These are phyloP conservation scores for Tephrocybe sp. DNA, from an alignment of 768 basidiomycete species.

Conservation along the genomic window DNA sequence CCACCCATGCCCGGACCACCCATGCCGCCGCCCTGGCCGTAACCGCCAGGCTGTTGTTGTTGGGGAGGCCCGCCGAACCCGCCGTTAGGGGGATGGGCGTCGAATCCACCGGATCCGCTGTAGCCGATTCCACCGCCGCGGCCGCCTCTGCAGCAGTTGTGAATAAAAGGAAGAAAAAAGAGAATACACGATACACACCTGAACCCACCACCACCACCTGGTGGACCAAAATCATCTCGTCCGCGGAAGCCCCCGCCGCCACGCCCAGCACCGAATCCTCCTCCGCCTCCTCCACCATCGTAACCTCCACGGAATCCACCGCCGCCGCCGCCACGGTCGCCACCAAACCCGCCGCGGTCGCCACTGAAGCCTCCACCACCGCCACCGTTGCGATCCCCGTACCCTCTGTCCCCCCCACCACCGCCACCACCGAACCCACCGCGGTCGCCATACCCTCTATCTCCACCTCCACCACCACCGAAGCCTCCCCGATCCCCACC, in stretches of 20 bases:
- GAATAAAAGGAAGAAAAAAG: conserved; percentile 4
- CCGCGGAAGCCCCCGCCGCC: conserved; percentile 41
- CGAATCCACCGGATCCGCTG: conserved; percentile 55
- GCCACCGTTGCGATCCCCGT: conserved; percentile 38
- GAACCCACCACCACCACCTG: conserved; percentile 48
- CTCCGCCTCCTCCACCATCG: conserved; percentile 38
- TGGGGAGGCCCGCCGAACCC: neutral
- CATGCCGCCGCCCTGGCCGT: conserved; percentile 40
- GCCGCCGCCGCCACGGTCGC: conserved; percentile 45
- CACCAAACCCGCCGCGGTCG: conserved; percentile 44
- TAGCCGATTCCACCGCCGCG: conserved; percentile 77
- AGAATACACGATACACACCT: conserved; percentile 36
- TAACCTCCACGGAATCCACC: conserved; percentile 35
- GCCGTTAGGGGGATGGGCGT: conserved; percentile 32
- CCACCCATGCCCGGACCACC: conserved; percentile 48
- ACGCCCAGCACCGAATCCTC: conserved; percentile 42
- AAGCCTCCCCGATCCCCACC: conserved; percentile 33
- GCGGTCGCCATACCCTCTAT: conserved; percentile 38
- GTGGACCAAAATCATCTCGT: conserved; percentile 27
- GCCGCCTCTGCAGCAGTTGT: conserved; percentile 44
- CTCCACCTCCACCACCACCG: conserved; percentile 23
- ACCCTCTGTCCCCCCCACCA: conserved; percentile 30
- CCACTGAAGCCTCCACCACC: conserved; percentile 45
- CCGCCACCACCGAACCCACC: conserved; percentile 38
- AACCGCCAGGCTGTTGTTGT: no score